Evolutionary conservation across 2,329 filamentous ascomycete species (phyloP), one percentile per base, ranked within the genome.

Genomic region (Paecilomyces variotii): DNA sequence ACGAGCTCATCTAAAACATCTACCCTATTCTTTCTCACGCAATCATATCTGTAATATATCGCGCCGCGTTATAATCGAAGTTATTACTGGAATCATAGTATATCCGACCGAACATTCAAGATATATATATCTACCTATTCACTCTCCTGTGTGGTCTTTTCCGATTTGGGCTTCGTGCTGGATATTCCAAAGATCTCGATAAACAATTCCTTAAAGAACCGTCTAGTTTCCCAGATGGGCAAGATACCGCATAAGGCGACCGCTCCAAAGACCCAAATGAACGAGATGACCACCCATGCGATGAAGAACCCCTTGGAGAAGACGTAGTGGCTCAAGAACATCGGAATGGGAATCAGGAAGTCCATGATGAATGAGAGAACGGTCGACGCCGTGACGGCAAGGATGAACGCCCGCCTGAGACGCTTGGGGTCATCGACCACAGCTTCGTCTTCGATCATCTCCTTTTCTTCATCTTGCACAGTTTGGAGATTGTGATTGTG

Each of bases 241-340:
- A 78, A 65, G 3, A 77, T 64, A 24, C 73, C 73, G 58, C 71
- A 75, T 24, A 78, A 74, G 1, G 67, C 69, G 59, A 72, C 72
- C 19, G 67, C 70, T 6, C 62, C 64, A 68, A 78, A 78, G 2
- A 77, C 73, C 76, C 75, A 78, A 11, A 74, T 65, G 56, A 78
- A 77, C 39, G 69, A 71, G 14, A 77, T 64, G 0, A 78, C 70
- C 5, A 76, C 71, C 73, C 74, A 77, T 0, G 67, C 75, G 0
- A 70, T 73, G 59, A 78, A 78, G 63, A 78, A 77, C 0, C 68
- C 64, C 28, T 71, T 67, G 28, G 67, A 72, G 60, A 75, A 78
- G 25, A 78, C 67, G 58, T 78, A 78, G 1, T 72, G 65, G 0
- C 70, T 70, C 57, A 76, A 72, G 63, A 77, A 78, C 64, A 78